These are phyloP conservation scores for Lasiodiplodia sp. DNA, from an alignment of 2,329 filamentous ascomycete species.

Conservation along the genomic window DNA sequence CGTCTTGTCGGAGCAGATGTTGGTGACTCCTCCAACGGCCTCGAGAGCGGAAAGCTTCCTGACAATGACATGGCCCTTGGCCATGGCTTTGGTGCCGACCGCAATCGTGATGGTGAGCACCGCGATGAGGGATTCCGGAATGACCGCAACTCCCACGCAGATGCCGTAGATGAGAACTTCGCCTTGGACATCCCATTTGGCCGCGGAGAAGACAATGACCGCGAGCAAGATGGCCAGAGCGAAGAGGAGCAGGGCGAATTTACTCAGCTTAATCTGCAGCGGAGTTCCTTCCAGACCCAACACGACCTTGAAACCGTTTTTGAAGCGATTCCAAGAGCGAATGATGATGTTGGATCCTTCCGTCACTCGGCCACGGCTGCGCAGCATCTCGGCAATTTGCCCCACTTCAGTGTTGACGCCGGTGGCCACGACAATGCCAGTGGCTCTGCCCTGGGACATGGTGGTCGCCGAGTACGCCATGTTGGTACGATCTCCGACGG, in stretches of 20 bases:
- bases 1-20: constrained; percentile 47
- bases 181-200: constrained; percentile 52
- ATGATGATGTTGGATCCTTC: constrained; percentile 24
- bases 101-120: constrained; percentile 70
- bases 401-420: constrained; percentile 79
- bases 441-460: constrained; percentile 74
- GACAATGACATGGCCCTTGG: constrained; percentile 50
- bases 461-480: constrained; percentile 75
- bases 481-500: constrained; percentile 71
- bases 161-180: constrained; percentile 58
- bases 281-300: constrained; percentile 80
- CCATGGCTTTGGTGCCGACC: constrained; percentile 51
- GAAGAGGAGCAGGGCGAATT: constrained; percentile 83
- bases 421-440: constrained; percentile 72
- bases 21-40: constrained; percentile 50
- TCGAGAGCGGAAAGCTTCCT: constrained; percentile 49
- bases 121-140: constrained; percentile 55
- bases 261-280: constrained; percentile 82
- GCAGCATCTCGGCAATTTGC: constrained; percentile 65
- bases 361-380: constrained; percentile 14
- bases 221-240: constrained; percentile 74
- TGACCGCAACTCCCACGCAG: constrained; percentile 56
- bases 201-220: constrained; percentile 72
- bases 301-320: constrained; percentile 55
- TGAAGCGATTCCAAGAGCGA: constrained; percentile 39